These are phyloP conservation scores for Protea cynaroides DNA, from an alignment of 164 flowering plant species.

Conservation along the genomic window DNA sequence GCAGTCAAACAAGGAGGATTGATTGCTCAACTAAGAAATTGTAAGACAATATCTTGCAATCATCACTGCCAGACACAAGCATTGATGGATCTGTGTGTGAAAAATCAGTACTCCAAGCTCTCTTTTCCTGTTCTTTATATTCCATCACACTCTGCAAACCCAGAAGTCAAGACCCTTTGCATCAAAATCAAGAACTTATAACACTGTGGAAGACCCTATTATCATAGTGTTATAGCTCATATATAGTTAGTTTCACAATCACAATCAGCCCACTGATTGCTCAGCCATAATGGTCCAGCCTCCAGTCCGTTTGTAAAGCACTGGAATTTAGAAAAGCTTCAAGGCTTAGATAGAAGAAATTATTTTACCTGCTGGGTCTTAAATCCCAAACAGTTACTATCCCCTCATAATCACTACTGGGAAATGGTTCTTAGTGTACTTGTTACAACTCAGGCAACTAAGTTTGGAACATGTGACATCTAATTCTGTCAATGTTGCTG, in stretches of 20 bases:
- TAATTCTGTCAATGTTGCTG: no score
- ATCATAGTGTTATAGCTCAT: no score
- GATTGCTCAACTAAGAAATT: background rate
- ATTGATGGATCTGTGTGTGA: constrained; percentile 84
- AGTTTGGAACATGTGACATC: constrained; percentile 90
- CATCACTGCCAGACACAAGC: constrained; percentile 98
- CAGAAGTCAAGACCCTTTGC: background rate
- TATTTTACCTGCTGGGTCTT: constrained; percentile 70
- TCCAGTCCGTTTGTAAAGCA: background rate
- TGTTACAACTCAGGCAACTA: constrained; percentile 98
- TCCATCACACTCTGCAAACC: constrained; percentile 81
- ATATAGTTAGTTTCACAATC: no score
- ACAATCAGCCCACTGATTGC: no score
- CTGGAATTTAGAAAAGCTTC: background rate
- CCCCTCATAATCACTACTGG: constrained; percentile 96
- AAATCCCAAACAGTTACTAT: constrained; percentile 99
- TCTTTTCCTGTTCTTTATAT: constrained; percentile 97
- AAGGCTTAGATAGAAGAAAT: background rate
- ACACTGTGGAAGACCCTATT: no score
- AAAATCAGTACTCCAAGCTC: constrained; percentile 99
- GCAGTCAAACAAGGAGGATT: background rate
- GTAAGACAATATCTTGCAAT: constrained; percentile 64
- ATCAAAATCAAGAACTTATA: no score
- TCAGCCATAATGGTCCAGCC: no score
- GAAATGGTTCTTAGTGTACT: constrained; percentile 72